These are phyloP conservation scores for Cavenderia fasciculata DNA, from an alignment of 78 protist species.

Conservation along the genomic window DNA sequence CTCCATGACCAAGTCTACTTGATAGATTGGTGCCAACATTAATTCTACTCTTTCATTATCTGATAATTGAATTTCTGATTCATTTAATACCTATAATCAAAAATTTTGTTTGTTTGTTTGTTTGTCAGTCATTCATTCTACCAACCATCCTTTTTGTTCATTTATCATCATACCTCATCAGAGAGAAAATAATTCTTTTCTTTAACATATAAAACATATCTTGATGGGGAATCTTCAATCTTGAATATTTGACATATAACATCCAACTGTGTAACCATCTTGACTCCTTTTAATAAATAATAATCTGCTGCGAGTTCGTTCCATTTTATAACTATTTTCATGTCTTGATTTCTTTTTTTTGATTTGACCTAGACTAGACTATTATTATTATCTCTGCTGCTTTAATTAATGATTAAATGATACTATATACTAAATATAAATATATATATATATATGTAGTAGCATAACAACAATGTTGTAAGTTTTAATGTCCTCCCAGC, in stretches of 20 bases:
- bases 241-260: conserved; percentile 44
- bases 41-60: conserved; percentile 11
- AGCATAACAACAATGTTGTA: too few species aligned
- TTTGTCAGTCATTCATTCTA: background rate
- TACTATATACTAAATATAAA: too few species aligned
- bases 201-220: conserved; percentile 15
- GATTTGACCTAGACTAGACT: background rate
- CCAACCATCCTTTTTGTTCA: background rate
- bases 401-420: too few species aligned
- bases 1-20: conserved; percentile 26
- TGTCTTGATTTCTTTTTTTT: background rate
- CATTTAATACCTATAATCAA: conserved; percentile 9
- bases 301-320: background rate
- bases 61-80: background rate
- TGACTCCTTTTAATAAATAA: conserved; percentile 30
- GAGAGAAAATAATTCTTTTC: conserved; percentile 22
- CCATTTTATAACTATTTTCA: background rate
- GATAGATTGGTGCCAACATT: conserved; percentile 39
- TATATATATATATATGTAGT: too few species aligned
- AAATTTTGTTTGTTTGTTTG: background rate
- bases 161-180: conserved; percentile 23
- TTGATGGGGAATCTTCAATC: conserved; percentile 21
- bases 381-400: too few species aligned
- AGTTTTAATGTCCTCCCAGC: too few species aligned
- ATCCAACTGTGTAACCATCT: conserved; percentile 32